Base-by-base conservation (phyloP, 352 stramenopile genomes). In the Phytophthora parvispora region DNA sequence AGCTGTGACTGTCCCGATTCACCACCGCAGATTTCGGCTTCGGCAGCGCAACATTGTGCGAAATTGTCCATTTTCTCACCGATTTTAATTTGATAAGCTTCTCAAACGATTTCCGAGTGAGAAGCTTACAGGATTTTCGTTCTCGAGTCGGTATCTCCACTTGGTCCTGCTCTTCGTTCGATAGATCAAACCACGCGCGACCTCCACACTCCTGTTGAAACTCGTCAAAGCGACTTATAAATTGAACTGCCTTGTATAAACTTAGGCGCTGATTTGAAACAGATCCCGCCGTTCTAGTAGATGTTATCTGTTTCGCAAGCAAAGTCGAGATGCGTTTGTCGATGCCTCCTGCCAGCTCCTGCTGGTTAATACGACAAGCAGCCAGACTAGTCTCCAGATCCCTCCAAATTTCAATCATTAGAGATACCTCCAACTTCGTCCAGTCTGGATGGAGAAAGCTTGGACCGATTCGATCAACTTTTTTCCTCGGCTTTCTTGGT, bases 151-250 rank as follows among this genome's bases (percentile, higher is more conserved):
- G 6, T n/a, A 68, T 57, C 13, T 28, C 7, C 31, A 71, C 48
- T 49, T 31, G 12, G 4, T 47, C 20, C 9, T 58, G 61, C 20
- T 72, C 62, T 38, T 51, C 15, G 9, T 22, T 67, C 3, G 62
- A 40, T 9, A 75, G 16, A 22, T 72, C 42, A 64, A 68, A 71
- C 67, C 67, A 75, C 20, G 55, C 36, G 3, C 15, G 24, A 3
- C 28, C 10, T 3, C 60, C 60, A 16, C 15, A 27, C 53, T 57
- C 24, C n/a, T 49, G 20, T 18, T 67, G 53, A 16, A 58, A 59
- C 28, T 56, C 49, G 6, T 74, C 49, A 49, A 74, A 74, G 15
- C 38, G 36, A 15, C 40, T 49, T n/a, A 70, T 57, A 40, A 62
- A 57, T 22, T 50, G 53, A 8, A 67, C 16, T n/a, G 36, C 32